Percentiles rank a stretch among this genome's conserved stretches.
These are phyloP conservation scores for Diaporthe sp. DNA, from an alignment of 2,329 filamentous ascomycete genomes.

Conservation along the genomic window DNA sequence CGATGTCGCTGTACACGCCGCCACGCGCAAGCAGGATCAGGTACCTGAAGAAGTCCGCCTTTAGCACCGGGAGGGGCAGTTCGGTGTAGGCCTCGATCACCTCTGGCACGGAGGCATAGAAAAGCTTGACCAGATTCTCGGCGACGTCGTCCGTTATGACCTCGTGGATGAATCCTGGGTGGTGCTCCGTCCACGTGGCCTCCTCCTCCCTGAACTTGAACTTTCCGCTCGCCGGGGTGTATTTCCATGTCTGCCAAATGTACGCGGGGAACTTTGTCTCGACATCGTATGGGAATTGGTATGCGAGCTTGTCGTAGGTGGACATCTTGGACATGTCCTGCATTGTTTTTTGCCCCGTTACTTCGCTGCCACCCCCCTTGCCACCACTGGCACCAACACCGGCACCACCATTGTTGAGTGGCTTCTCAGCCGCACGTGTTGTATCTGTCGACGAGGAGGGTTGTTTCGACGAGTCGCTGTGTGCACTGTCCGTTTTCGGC, in stretches of 20 bases:
- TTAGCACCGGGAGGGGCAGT: constrained; percentile 78
- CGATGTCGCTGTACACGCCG: constrained; percentile 87
- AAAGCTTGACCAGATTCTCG: constrained; percentile 81
- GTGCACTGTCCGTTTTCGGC: constrained; percentile 37
- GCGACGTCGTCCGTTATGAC: constrained; percentile 94
- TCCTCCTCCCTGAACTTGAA: constrained; percentile 88
- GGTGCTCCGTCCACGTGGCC: constrained; percentile 86
- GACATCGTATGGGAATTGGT: constrained; percentile 94
- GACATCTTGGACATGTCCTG: constrained; percentile 78
- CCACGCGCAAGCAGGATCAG: constrained; percentile 72
- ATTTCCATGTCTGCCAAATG: constrained; percentile 99
- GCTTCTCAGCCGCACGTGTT: constrained; percentile 31
- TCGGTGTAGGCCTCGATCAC: constrained; percentile 81
- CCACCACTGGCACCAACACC: not conserved
- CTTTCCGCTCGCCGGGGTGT: constrained; percentile 78
- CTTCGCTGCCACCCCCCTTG: not conserved
- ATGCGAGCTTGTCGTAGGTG: constrained; percentile 83
- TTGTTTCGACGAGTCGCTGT: constrained; percentile 38
- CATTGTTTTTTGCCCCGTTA: constrained; percentile 66
- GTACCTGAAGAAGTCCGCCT: constrained; percentile 84
- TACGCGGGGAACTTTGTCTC: constrained; percentile 92
- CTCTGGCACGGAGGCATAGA: constrained; percentile 86
- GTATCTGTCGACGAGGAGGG: constrained; percentile 37
- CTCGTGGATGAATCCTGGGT: constrained; percentile 95
- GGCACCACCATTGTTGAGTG: constrained; percentile 36